Evolutionary conservation across 192 early-diverging fungal genomes (phyloP), one percentile per base, ranked within the genome.

Genomic region (Backusella mclennaniae): DNA sequence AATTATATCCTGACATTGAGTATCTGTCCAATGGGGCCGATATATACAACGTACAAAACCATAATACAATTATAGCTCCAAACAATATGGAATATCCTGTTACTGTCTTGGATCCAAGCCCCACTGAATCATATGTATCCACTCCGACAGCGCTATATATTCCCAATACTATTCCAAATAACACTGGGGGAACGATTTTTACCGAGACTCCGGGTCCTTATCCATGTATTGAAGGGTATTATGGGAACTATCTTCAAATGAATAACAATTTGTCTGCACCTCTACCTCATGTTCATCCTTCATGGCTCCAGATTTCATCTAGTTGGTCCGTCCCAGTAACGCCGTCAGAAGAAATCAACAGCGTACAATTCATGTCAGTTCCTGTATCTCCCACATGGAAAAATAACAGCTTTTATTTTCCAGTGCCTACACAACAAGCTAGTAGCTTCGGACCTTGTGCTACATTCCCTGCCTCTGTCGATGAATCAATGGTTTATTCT

Each of bases 351-450:
- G 38, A 36, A 23, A 23, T 38, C 12, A 38, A 26, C 68, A 69
- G 0, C 38, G 23, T 23, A 41, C 23, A 69, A 23, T 69, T 23
- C 39, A 69, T 26, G 68, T 69, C 68, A 38, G 9, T 69, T 12
- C 68, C 68, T 41, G 11, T 6, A 39, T 69, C 68, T n/a, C 68
- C 68, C 19, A 69, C 19, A 36, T 69, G 68, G 56, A 63, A 63
- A 29, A 63, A 63, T 12, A 3, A 63, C 9, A 63, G 11, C 6
- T 11, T 4, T 29, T 63, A 12, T 29, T 29, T 23, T 12, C 56
- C 12, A 63, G 12, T 23, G 9, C 11, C 56, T 26, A 29, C 11
- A 63, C 56, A 63, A 29, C 19, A 63, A 26, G 56, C 26, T 23
- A 29, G 3, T 14, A n/a, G 23, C 4, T 29, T 23, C 11, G 2